Percentiles rank a stretch among this genome's conserved stretches.
phyloP scores from a whole-genome alignment of 441 rosid species.

The Syzygium syzygioides region DNA sequence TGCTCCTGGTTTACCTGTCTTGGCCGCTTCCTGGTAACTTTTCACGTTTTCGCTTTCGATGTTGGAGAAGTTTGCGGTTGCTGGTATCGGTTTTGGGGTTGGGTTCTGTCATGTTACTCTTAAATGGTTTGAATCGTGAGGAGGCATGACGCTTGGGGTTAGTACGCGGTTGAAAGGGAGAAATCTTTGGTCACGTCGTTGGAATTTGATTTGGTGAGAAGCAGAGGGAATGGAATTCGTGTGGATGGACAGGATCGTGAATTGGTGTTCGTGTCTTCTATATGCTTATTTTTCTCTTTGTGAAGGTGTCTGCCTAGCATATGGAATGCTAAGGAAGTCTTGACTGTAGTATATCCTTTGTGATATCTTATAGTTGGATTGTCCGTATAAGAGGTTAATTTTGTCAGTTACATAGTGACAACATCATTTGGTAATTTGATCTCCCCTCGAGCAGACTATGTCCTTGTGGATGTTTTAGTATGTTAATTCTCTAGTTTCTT shows the following conservation, averaged over 20 bases:
- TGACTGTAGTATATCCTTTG: neutral
- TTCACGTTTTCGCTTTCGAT: neutral
- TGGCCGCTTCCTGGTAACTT: slow-evolving; percentile 67
- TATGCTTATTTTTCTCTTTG: neutral
- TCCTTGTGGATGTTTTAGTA: neutral
- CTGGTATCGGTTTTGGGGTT: neutral
- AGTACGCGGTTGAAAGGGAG: neutral
- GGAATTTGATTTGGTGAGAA: neutral
- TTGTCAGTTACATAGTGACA: neutral
- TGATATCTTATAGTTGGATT: neutral
- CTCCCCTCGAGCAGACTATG: neutral
- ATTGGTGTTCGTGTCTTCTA: neutral
- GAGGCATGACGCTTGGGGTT: neutral
- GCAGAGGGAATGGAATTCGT: neutral
- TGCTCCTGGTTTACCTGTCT: slow-evolving; percentile 85
- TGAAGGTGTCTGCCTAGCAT: neutral
- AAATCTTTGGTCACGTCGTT: neutral
- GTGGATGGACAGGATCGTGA: neutral
- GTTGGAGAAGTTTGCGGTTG: neutral
- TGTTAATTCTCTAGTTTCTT: neutral
- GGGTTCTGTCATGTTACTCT: neutral
- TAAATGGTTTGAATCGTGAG: neutral
- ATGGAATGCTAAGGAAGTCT: neutral
- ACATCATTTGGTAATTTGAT: neutral
- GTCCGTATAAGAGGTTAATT: neutral